Conservation (phyloP, 345 rosid species). For the Lepidium didymum region DNA sequence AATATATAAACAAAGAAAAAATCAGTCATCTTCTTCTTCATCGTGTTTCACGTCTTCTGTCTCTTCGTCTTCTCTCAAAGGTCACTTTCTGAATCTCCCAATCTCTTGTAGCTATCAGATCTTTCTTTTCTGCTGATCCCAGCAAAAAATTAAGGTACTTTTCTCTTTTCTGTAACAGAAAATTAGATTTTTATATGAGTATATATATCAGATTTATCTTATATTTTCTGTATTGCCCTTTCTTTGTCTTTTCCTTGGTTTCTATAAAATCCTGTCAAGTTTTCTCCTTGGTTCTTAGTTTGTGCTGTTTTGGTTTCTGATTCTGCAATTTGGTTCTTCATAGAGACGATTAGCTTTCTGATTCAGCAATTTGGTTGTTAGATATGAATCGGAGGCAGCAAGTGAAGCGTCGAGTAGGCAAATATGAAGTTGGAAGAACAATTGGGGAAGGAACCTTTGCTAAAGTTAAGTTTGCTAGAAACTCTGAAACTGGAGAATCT, state of each 20-base stretch:
- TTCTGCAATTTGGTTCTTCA: background rate
- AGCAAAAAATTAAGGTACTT: slow-evolving; percentile 5
- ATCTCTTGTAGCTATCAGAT: slow-evolving; percentile 9
- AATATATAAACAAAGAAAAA: background rate
- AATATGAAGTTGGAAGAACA: slow-evolving; percentile 91
- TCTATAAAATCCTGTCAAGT: background rate
- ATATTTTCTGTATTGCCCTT: background rate
- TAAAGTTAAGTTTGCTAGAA: slow-evolving; percentile 91
- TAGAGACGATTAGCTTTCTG: too few species aligned
- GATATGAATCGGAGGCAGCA: slow-evolving; percentile 28
- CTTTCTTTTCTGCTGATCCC: background rate
- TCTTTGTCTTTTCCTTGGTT: background rate
- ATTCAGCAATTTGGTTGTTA: background rate
- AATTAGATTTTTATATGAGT: background rate
- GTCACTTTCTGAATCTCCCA: background rate
- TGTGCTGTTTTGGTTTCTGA: background rate
- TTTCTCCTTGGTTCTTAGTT: background rate
- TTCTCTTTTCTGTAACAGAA: background rate
- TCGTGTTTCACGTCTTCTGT: slow-evolving; percentile 14
- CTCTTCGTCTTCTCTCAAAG: slow-evolving; percentile 27
- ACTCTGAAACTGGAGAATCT: slow-evolving; percentile 71
- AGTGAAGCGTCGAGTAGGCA: slow-evolving; percentile 78
- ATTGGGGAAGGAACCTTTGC: slow-evolving; percentile 98
- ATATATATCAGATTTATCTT: background rate
- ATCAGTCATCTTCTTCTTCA: background rate